Evolutionary conservation across 768 basidiomycete species (phyloP).

Genomic region (Cyathus striatus): DNA sequence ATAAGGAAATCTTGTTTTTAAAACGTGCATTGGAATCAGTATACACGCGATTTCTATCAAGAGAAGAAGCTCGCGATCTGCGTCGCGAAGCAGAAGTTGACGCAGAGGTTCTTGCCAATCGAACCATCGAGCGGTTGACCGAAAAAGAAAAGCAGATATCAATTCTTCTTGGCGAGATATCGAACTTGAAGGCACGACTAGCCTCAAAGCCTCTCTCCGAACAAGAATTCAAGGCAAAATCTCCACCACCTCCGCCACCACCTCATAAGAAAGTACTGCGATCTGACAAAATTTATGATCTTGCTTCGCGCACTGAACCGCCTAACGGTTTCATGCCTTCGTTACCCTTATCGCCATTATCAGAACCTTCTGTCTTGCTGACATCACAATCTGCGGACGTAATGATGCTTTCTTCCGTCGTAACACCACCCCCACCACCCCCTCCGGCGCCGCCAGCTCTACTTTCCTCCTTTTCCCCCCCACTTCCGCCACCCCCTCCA

Average conservation of each 20-base stretch:
- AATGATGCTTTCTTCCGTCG: neutral
- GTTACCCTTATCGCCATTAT: neutral
- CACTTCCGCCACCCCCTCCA: slow-evolving; percentile 13
- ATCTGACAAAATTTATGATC: slow-evolving; percentile 15
- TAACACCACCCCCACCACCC: slow-evolving; percentile 11
- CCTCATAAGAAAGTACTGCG: slow-evolving; percentile 29
- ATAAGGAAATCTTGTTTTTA: slow-evolving; percentile 72
- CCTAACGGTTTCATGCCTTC: neutral
- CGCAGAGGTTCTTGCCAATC: slow-evolving; percentile 63
- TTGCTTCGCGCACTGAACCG: neutral
- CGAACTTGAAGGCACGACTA: slow-evolving; percentile 45
- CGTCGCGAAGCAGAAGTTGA: slow-evolving; percentile 49
- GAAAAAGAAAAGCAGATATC: slow-evolving; percentile 66
- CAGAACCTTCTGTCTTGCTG: neutral
- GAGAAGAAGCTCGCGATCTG: slow-evolving; percentile 47
- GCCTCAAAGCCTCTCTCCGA: slow-evolving; percentile 54
- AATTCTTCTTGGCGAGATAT: slow-evolving; percentile 43
- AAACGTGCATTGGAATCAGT: slow-evolving; percentile 87
- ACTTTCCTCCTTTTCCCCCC: slow-evolving; percentile 5
- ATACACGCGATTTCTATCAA: slow-evolving; percentile 67
- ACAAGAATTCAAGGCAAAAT: slow-evolving; percentile 65
- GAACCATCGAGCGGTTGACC: slow-evolving; percentile 62
- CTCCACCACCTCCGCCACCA: slow-evolving; percentile 61
- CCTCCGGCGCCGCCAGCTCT: slow-evolving; percentile 1
- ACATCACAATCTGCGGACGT: neutral